Evolutionary conservation across 768 basidiomycete species (phyloP), one percentile per base, ranked within the genome.

Genomic region (Gymnopilus junonius): DNA sequence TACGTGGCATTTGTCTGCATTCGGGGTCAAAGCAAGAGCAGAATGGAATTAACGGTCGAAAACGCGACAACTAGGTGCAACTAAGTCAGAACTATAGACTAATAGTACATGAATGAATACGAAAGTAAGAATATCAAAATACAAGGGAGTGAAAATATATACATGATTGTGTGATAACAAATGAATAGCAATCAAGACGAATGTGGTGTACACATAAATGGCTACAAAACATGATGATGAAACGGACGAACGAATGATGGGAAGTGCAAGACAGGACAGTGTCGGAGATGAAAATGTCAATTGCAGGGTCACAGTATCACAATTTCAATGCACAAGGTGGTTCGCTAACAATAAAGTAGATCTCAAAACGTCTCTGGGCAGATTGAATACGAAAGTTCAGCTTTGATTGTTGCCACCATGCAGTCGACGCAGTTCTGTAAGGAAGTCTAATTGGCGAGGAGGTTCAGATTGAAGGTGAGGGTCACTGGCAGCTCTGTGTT

Each of bases 371-470:
- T 59, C 21, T 50, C 20, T 31, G n/a, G 42, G 37, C 50, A 15
- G 31, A 14, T 35, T 35, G 39, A 35, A 45, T 25, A 21, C n/a
- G 14, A 37, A 21, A 37, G 40, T 43, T 59, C 48, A 43, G 59
- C 27, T 46, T 55, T 35, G 57, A 58, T 2, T 51, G 29, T 51
- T 32, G 27, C 51, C 53, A 27, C 62, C 57, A 37, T 69, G 64
- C 56, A 65, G 39, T n/a, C 66, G 58, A 17, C 66, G 66, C 39
- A 71, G 66, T 54, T 69, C 69, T 21, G 68, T 68, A 20, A 67
- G 60, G 55, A 72, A 72, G 20, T 65, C 64, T 58, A 69, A 43
- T 27, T 61, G 61, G 17, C 64, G 67, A 25, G 63, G 65, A 10
- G 68, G 59, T 6, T 67, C 66, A 20, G 55, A 61, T 25, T 35